Evolutionary conservation across 768 basidiomycete genomes (phyloP).

Genomic region (Fomitopsis serialis): DNA sequence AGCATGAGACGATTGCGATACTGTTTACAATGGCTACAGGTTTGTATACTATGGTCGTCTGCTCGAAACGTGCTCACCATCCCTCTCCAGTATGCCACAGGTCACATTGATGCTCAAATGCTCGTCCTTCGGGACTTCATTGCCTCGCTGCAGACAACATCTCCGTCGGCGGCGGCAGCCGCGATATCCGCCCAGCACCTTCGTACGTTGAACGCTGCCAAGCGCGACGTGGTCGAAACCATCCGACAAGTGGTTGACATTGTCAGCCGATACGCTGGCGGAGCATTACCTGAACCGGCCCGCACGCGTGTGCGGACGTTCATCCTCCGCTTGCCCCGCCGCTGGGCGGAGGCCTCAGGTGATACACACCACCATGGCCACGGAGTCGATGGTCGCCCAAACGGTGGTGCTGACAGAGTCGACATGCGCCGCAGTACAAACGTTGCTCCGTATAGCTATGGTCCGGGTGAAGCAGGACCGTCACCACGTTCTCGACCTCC

Average conservation of each 20-base stretch:
- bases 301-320: slow-evolving; percentile 66
- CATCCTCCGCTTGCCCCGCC: slow-evolving; percentile 72
- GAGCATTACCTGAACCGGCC: slow-evolving; percentile 83
- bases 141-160: slow-evolving; percentile 51
- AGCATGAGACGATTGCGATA: slow-evolving; percentile 84
- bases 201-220: slow-evolving; percentile 67
- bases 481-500: slow-evolving; percentile 20
- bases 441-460: slow-evolving; percentile 23
- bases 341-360: slow-evolving; percentile 58
- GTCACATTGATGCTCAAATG: slow-evolving; percentile 85
- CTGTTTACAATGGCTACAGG: slow-evolving; percentile 85
- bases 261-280: slow-evolving; percentile 79
- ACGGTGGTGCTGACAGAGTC: background rate
- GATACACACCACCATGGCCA: background rate
- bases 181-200: slow-evolving; percentile 36
- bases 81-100: slow-evolving; percentile 69
- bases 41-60: slow-evolving; percentile 20
- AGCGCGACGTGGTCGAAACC: slow-evolving; percentile 82
- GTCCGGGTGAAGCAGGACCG: slow-evolving; percentile 22
- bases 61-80: background rate
- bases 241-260: slow-evolving; percentile 87
- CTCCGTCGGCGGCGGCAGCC: slow-evolving; percentile 20
- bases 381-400: background rate
- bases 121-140: slow-evolving; percentile 81
- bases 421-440: slow-evolving; percentile 16